Evolutionary conservation across 1,284 basidiomycete genomes (phyloP), one percentile per base, ranked within the genome.

Genomic region (Ganoderma boninense): DNA sequence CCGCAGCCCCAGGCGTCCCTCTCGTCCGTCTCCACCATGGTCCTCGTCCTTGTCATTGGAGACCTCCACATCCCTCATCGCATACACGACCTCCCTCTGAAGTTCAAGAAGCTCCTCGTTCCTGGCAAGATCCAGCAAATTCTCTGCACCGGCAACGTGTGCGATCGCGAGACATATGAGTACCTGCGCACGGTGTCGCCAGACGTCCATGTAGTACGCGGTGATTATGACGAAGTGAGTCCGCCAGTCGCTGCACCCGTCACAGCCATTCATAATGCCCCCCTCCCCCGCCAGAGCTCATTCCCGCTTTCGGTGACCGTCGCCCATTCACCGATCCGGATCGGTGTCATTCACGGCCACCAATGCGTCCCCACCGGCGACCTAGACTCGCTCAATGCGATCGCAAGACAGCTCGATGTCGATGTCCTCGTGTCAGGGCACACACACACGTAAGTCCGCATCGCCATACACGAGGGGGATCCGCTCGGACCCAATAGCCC

Each of bases 51-150:
- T 72, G 90, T 97, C 77, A 95, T 98, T 76, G 96, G 97, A 68
- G 97, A 98, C 86, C 88, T 98, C 20, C 96, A 97, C 80, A 97
- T 98, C 78, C 97, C 97, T 1, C 92, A 95, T 79, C 86, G 94
- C 63, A 87, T 89, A 1, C 95, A 97, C 79, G 97, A 98, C 80
- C 87, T 99, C 5, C 97, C 97, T 0, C 86, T 90, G 26, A 99
- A 99, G 84, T 99, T 99, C 85, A 97, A 97, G 84, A 98, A 99
- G 80, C 92, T 99, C 0, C 87, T 99, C 0, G 96, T 97, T 2
- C 92, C 97, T 13, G 97, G 98, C 46, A 99, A 99, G 84, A 99
- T 99, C 54, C 95, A 97, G 74, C 97, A 99, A 82, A 98, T 99
- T 73, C 88, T 99, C 43, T 98, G 97, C 80, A 99, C 97, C 0